Percentiles rank a stretch among this genome's conserved stretches.
phyloP scores from a whole-genome alignment of 2,329 filamentous ascomycete species.

The Monosporascus sp. region DNA sequence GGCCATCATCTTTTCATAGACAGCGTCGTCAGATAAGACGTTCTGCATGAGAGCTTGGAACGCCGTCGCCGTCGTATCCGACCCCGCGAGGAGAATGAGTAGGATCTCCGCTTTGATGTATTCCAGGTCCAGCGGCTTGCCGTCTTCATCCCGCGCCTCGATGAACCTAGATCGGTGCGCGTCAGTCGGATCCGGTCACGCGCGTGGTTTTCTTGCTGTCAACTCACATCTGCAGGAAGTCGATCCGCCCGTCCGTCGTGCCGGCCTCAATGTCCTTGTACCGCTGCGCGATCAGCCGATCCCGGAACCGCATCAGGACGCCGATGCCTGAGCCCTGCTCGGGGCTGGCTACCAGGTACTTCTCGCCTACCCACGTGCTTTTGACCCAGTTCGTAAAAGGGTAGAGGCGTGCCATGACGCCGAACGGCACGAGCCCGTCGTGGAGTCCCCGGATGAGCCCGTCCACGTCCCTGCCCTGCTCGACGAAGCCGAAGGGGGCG shows the following conservation, averaged over 20 bases:
- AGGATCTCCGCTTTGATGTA: constrained; percentile 50
- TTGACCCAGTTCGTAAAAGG: constrained; percentile 52
- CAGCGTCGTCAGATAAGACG: constrained; percentile 31
- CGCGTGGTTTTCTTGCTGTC: not conserved
- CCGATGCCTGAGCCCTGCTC: constrained; percentile 50
- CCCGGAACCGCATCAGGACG: constrained; percentile 52
- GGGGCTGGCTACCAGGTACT: constrained; percentile 48
- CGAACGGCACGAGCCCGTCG: constrained; percentile 45
- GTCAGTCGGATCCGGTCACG: constrained; percentile 26
- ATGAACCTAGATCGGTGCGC: constrained; percentile 30
- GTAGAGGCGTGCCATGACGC: constrained; percentile 45
- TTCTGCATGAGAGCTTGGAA: constrained; percentile 43
- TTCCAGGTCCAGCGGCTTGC: constrained; percentile 40
- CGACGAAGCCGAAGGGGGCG: constrained; percentile 50
- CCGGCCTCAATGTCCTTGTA: constrained; percentile 41
- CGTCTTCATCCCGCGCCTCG: constrained; percentile 38
- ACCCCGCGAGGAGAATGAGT: constrained; percentile 45
- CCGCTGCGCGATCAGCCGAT: constrained; percentile 45
- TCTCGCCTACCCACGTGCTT: constrained; percentile 40
- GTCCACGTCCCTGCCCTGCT: constrained; percentile 44
- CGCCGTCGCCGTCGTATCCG: constrained; percentile 46
- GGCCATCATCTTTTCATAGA: constrained; percentile 41
- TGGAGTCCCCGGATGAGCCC: constrained; percentile 51
- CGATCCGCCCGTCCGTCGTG: constrained; percentile 37
- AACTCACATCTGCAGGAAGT: constrained; percentile 47